Percentiles rank a stretch among this genome's conserved stretches.
phyloP scores from a whole-genome alignment of 179 eudicot genomes.

The Silene noctiflora region DNA sequence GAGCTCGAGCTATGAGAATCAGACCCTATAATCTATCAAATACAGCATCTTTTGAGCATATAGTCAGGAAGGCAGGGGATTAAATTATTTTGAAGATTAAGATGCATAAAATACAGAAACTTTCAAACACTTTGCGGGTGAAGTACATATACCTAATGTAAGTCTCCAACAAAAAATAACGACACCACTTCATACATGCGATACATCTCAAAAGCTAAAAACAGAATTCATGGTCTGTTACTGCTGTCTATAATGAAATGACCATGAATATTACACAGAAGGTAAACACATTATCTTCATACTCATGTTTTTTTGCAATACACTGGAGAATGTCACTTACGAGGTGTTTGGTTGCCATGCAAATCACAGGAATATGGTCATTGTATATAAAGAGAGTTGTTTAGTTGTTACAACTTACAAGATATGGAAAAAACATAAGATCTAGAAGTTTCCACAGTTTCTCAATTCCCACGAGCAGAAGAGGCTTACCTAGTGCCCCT shows the following conservation, averaged over 20 bases:
- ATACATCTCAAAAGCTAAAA: constrained; percentile 1
- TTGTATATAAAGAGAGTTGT: neutral
- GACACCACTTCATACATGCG: neutral
- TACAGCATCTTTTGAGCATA: neutral
- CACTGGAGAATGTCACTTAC: neutral
- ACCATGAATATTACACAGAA: neutral
- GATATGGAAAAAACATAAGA: neutral
- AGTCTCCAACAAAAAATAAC: neutral
- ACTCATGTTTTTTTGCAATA: neutral
- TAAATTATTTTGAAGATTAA: neutral
- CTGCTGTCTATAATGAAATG: neutral
- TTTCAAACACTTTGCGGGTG: neutral
- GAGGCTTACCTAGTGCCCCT: neutral
- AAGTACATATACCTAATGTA: neutral
- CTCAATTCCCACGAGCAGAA: neutral
- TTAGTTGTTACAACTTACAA: neutral
- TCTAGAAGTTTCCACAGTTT: neutral
- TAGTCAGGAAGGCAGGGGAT: constrained; percentile 1
- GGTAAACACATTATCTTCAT: neutral
- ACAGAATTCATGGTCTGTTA: neutral
- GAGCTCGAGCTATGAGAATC: constrained; percentile 1
- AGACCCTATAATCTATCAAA: neutral
- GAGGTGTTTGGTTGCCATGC: neutral
- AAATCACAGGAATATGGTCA: neutral
- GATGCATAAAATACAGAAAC: neutral